Evolutionary conservation across 441 rosid species (phyloP), one percentile per base, ranked within the genome.

Genomic region (Brassica balearica): DNA sequence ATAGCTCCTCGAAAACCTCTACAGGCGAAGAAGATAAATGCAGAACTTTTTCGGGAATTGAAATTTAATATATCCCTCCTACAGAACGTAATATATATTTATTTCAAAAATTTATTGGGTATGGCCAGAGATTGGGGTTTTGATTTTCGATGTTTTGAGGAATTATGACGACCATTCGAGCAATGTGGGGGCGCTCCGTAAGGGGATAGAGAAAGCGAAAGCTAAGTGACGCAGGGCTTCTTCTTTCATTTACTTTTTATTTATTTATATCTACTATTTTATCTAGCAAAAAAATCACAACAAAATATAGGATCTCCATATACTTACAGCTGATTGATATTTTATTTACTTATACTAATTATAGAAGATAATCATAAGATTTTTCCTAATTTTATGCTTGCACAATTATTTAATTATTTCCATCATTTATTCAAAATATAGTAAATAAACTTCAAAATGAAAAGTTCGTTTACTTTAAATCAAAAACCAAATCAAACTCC

Each of bases 121-220:
- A 78, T 73, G 62, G 53, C 53, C 14, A 46, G 14, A 46, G 15
- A 46, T 46, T 6, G 20, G 73, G 69, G 53, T 34, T 53, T 79
- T 60, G n/a, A 67, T 68, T 79, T 75, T 72, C 74, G 70, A 79
- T 55, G 74, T 53, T 53, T 53, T 71, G 41, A 73, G 78, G 75
- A 73, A 73, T 68, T 15, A 38, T 62, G 71, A 79, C 29, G 82
- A 79, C 82, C 82, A 36, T 79, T 79, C 82, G 71, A 79, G 61
- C 23, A 63, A 53, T 73, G 43, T 79, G 38, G 20, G 76, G 78
- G 69, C 67, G 69, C 67, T 25, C 5, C 58, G 5, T 7, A 66
- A 67, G 0, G 11, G 75, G 82, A 68, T 79, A 79, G 71, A 69
- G 78, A 79, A 73, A 79, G 71, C 74, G 82, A 79, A 23, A 73